phyloP scores from a whole-genome alignment of 1,139 yeast species.

The Waltiozyma sp. region DNA sequence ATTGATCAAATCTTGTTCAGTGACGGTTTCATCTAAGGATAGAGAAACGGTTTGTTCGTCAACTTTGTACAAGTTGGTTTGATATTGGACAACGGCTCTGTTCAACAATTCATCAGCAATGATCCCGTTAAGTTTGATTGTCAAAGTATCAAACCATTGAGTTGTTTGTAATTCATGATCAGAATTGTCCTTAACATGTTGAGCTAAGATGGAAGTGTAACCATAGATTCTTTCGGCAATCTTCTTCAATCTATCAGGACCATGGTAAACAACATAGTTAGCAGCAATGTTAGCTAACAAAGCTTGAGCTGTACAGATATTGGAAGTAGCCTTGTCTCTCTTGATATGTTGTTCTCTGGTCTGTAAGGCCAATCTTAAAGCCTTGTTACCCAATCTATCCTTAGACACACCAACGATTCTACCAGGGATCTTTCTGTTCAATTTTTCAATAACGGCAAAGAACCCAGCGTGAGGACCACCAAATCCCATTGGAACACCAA shows the following conservation, averaged over 20 bases:
- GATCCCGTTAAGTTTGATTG: conserved; percentile 42
- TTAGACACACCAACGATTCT: conserved; percentile 88
- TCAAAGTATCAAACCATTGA: conserved; percentile 82
- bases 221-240: conserved; percentile 77
- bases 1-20: conserved; percentile 45
- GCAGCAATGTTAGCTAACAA: conserved; percentile 91
- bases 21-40: conserved; percentile 80
- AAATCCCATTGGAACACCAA: conserved; percentile 95
- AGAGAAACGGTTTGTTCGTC: conserved; percentile 54
- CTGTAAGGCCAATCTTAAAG: conserved; percentile 86
- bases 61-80: conserved; percentile 69
- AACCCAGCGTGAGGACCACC: conserved; percentile 99
- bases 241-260: conserved; percentile 75
- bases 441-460: conserved; percentile 69
- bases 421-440: conserved; percentile 92
- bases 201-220: conserved; percentile 61
- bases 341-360: conserved; percentile 97
- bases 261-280: conserved; percentile 93
- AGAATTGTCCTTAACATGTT: conserved; percentile 28
- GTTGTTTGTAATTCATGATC: conserved; percentile 44
- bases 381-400: conserved; percentile 83
- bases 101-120: conserved; percentile 46
- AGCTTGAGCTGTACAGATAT: conserved; percentile 97
- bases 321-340: conserved; percentile 95
- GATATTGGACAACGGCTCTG: conserved; percentile 47